Evolutionary conservation across 805 yeast species (phyloP).

Genomic region (Myxozyma mucilagina): DNA sequence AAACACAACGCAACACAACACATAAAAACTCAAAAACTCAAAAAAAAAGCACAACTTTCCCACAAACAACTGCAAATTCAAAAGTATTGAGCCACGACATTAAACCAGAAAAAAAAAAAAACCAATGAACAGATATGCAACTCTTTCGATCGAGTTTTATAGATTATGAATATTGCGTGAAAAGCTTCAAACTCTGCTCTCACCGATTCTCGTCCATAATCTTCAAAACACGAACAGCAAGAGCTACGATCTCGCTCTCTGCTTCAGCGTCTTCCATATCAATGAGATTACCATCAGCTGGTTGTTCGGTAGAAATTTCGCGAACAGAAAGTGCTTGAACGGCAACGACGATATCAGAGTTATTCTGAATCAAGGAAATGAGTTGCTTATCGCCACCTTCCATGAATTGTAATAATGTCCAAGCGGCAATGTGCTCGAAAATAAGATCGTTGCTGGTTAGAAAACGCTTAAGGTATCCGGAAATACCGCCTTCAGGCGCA

Average conservation of each 20-base stretch:
- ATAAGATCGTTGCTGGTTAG: conserved; percentile 84
- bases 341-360: conserved; percentile 39
- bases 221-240: conserved; percentile 26
- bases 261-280: conserved; percentile 30
- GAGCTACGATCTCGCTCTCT: conserved; percentile 27
- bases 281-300: conserved; percentile 22
- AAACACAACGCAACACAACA: neutral
- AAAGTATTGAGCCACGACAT: neutral
- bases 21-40: neutral
- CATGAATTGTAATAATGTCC: conserved; percentile 91
- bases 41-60: neutral
- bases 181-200: neutral
- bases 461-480: conserved; percentile 78
- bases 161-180: neutral
- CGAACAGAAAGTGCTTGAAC: conserved; percentile 41
- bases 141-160: neutral
- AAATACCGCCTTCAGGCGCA: conserved; percentile 78
- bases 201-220: conserved; percentile 16
- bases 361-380: conserved; percentile 37
- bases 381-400: conserved; percentile 78
- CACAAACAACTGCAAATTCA: neutral
- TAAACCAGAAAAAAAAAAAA: neutral
- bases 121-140: neutral
- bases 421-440: conserved; percentile 94
- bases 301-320: conserved; percentile 31